A percentile compares a stretch with the other conserved stretches of the same genome.
Conservation (phyloP, 1,284 basidiomycete species). For the Apiotrichum domesticum region DNA sequence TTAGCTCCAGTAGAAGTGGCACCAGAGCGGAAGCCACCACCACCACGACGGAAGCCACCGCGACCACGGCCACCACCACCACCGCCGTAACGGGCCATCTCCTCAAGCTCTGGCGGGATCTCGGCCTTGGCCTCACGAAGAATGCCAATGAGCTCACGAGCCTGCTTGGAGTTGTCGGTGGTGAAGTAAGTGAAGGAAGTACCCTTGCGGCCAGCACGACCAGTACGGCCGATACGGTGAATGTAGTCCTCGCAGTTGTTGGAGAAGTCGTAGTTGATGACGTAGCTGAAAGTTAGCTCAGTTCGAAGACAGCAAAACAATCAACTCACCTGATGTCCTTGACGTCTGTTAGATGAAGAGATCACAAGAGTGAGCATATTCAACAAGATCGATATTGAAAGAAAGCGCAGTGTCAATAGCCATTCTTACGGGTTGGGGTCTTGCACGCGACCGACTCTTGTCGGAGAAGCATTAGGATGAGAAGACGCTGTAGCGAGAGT, state of each 20-base stretch:
- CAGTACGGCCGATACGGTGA: slow-evolving; percentile 55
- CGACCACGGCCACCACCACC: slow-evolving; percentile 48
- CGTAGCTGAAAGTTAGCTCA: slow-evolving; percentile 19
- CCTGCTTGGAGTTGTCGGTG: slow-evolving; percentile 87
- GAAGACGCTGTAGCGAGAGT: slow-evolving; percentile 5
- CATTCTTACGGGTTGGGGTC: slow-evolving; percentile 17
- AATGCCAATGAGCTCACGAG: slow-evolving; percentile 84
- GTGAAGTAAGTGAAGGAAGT: slow-evolving; percentile 96
- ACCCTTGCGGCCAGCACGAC: slow-evolving; percentile 53
- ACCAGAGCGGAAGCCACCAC: slow-evolving; percentile 31
- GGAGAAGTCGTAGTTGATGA: slow-evolving; percentile 84
- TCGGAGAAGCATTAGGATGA: slow-evolving; percentile 5
- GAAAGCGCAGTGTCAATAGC: slow-evolving; percentile 19
- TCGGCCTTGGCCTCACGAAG: slow-evolving; percentile 83
- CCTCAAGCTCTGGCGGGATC: slow-evolving; percentile 82
- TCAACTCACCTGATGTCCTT: slow-evolving; percentile 39
- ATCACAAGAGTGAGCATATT: slow-evolving; percentile 18
- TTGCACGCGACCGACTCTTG: slow-evolving; percentile 17
- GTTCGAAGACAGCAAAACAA: neutral
- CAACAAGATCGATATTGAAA: slow-evolving; percentile 7
- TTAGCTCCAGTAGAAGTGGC: slow-evolving; percentile 5
- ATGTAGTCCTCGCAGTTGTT: slow-evolving; percentile 58
- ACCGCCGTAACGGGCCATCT: slow-evolving; percentile 84
- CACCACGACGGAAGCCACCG: slow-evolving; percentile 48
- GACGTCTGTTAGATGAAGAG: slow-evolving; percentile 34